Base-by-base conservation (phyloP, 441 rosid genomes). In the Euphorbia corollata region DNA sequence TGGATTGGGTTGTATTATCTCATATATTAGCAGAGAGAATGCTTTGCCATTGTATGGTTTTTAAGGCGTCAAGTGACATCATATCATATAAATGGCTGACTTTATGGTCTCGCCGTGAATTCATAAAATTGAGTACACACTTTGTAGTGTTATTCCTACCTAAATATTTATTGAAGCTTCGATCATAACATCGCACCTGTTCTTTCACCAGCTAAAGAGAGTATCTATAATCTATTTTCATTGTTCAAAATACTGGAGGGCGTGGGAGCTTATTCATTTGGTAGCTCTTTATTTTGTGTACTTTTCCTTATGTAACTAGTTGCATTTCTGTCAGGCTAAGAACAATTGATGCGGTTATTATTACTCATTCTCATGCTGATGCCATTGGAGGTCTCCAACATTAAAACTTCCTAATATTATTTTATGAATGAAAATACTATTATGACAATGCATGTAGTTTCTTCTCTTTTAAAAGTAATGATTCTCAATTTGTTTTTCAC, bases 351-450 rank as follows among this genome's bases (percentile, higher is more conserved):
- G 97, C 94, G 61, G 98, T 90, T 85, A 68, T 90, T 78, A 88
- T 88, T 71, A 92, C 98, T 78, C 98, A 92, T 87, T 90, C 97
- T 80, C 97, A 87, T 84, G 98, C 98, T 79, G 91, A 88, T 81
- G 96, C 97, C 73, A 87, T 90, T 81, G 96, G 97, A 90, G 96
- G 97, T 92, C 92, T 90, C 88, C 76, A 79, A 69, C 83, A 76
- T 75, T 63, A 79, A 75, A 71, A 71, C 82, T 79, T 85, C 69
- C 72, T 65, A 47, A 62, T 76, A 64, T 68, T 64, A 63, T 71
- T 68, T 72, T 68, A 19, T 68, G 3, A 68, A 65, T 30, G 39
- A 12, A 19, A 19, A 12, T 24, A 47, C 20, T 24, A 32, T 54
- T 20, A 18, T 11, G 30, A 57, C 12, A 12, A 53, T 41, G 63